Conservation (phyloP, 2,329 filamentous ascomycete species). For the Talaromyces pinophilus region DNA sequence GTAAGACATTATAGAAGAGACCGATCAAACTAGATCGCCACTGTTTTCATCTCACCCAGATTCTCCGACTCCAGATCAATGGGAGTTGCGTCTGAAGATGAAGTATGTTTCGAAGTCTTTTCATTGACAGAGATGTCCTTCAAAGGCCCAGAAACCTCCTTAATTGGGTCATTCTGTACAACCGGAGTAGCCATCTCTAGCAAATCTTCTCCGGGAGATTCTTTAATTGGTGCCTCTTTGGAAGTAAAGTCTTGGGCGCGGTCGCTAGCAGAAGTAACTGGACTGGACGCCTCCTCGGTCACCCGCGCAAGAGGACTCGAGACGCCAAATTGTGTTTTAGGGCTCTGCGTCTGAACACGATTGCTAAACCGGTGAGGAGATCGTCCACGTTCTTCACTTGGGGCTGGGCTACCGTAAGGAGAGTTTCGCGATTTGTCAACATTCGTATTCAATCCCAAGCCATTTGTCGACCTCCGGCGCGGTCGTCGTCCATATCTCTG, state of each 20-base stretch:
- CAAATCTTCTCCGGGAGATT: slow-evolving; percentile 40
- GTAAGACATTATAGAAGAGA: slow-evolving; percentile 6
- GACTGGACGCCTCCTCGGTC: slow-evolving; percentile 47
- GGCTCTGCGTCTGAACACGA: slow-evolving; percentile 46
- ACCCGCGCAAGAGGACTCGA: slow-evolving; percentile 51
- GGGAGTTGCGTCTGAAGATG: slow-evolving; percentile 30
- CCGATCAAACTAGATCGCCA: slow-evolving; percentile 41
- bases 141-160: slow-evolving; percentile 24
- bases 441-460: slow-evolving; percentile 57
- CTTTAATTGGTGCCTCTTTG: slow-evolving; percentile 33
- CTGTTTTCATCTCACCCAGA: slow-evolving; percentile 52
- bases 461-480: slow-evolving; percentile 51
- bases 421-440: slow-evolving; percentile 53
- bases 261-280: slow-evolving; percentile 35
- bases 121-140: slow-evolving; percentile 34
- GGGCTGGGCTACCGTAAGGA: slow-evolving; percentile 53
- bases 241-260: slow-evolving; percentile 35
- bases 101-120: slow-evolving; percentile 35
- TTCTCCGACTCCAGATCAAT: slow-evolving; percentile 41
- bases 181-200: slow-evolving; percentile 43
- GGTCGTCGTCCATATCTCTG: slow-evolving; percentile 79
- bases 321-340: slow-evolving; percentile 46
- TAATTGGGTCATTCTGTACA: slow-evolving; percentile 29
- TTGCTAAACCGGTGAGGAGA: slow-evolving; percentile 52
- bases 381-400: slow-evolving; percentile 50